Evolutionary conservation across 192 early-diverging fungal species (phyloP).

Genomic region (Phycomyces blakesleeanus): DNA sequence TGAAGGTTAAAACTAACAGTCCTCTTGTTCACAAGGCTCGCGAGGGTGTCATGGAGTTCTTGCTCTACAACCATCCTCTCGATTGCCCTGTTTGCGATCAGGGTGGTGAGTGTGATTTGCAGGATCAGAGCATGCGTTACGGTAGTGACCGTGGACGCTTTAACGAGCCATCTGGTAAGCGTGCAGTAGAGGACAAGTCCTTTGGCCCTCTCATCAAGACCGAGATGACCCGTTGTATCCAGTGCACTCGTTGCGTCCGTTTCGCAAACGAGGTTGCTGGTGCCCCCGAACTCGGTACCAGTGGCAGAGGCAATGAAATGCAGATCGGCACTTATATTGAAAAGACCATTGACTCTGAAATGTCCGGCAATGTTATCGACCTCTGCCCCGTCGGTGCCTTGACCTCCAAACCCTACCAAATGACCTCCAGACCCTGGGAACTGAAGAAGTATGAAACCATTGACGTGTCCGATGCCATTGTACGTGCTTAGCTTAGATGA

Average conservation of each 20-base stretch:
- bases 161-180: slow-evolving; percentile 79
- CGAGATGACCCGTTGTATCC: slow-evolving; percentile 97
- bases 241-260: slow-evolving; percentile 98
- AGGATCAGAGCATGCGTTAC: slow-evolving; percentile 96
- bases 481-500: slow-evolving; percentile 1
- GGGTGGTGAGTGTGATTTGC: slow-evolving; percentile 98
- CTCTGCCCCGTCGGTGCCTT: slow-evolving; percentile 97
- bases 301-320: slow-evolving; percentile 95
- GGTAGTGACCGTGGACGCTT: slow-evolving; percentile 92
- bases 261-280: slow-evolving; percentile 98
- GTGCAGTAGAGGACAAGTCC: slow-evolving; percentile 96
- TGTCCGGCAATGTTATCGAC: slow-evolving; percentile 97
- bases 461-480: slow-evolving; percentile 89
- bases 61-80: slow-evolving; percentile 95
- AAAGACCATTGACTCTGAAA: slow-evolving; percentile 83
- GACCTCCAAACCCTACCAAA: slow-evolving; percentile 95
- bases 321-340: slow-evolving; percentile 97
- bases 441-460: slow-evolving; percentile 93
- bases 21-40: slow-evolving; percentile 95
- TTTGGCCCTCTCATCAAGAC: slow-evolving; percentile 95
- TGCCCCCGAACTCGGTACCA: slow-evolving; percentile 90
- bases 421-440: slow-evolving; percentile 95
- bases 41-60: slow-evolving; percentile 89
- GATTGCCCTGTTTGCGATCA: slow-evolving; percentile 99
- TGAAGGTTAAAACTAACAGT: slow-evolving; percentile 94